Evolutionary conservation across 345 rosid species (phyloP).

Genomic region (Eucalyptus guilfoylei): DNA sequence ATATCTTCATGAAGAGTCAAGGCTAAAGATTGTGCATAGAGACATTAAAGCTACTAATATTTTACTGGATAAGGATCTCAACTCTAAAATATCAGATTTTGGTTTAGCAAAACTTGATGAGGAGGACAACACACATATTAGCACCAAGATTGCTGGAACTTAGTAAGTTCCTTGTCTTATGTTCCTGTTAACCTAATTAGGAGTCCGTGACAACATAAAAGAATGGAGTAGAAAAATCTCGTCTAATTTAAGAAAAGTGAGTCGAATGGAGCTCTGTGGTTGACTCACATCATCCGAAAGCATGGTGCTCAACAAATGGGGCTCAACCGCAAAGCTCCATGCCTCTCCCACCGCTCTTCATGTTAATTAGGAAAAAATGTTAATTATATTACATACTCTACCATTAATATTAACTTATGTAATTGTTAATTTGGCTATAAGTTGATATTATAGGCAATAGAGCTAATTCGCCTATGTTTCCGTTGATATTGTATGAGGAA

Average conservation of each 20-base stretch:
- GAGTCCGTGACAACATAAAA: neutral
- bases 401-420: neutral
- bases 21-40: conserved; percentile 21
- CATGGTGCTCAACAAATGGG: neutral
- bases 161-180: neutral
- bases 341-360: neutral
- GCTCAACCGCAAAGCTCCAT: neutral
- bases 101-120: conserved; percentile 25
- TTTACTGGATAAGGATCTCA: conserved; percentile 12
- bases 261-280: neutral
- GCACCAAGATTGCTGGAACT: conserved; percentile 21
- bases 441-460: neutral
- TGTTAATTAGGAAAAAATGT: neutral
- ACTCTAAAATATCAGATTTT: conserved; percentile 22
- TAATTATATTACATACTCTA: neutral
- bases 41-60: conserved; percentile 28
- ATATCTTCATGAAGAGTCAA: conserved; percentile 25
- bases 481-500: neutral
- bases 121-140: conserved; percentile 22
- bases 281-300: neutral
- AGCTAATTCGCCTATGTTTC: neutral
- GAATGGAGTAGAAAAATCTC: neutral
- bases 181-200: neutral
- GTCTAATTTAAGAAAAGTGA: neutral
- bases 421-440: neutral